Conservation (phyloP, 129 eudicot species). For the Tagetes erecta region DNA sequence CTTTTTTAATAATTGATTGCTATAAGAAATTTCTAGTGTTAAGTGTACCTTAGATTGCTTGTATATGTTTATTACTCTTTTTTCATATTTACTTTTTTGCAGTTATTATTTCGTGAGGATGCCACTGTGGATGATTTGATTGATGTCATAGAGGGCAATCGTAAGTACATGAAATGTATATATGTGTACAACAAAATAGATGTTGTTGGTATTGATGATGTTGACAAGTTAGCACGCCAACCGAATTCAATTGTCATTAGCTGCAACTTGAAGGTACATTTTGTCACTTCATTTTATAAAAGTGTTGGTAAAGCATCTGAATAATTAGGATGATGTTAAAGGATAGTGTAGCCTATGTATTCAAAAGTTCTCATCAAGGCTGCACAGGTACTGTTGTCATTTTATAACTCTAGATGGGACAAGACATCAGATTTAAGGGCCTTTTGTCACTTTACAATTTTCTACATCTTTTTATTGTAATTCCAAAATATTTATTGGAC, state of each 20-base stretch:
- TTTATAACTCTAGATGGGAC: background rate
- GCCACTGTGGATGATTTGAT: constrained; percentile 98
- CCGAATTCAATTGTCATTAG: constrained; percentile 97
- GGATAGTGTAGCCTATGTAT: background rate
- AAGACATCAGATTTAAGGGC: background rate
- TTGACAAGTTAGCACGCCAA: constrained; percentile 88
- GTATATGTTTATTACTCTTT: background rate
- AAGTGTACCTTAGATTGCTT: background rate
- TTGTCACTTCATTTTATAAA: constrained; percentile 12
- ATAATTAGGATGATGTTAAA: background rate
- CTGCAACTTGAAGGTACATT: constrained; percentile 78
- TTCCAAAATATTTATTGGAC: background rate
- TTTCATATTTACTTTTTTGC: constrained; percentile 19
- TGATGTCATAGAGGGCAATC: constrained; percentile 98
- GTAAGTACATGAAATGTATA: constrained; percentile 95
- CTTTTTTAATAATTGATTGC: background rate
- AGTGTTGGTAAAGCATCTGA: background rate
- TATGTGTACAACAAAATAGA: constrained; percentile 99
- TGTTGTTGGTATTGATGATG: constrained; percentile 98
- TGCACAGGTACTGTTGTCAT: background rate
- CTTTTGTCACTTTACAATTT: background rate
- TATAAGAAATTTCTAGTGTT: background rate
- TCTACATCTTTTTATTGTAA: background rate
- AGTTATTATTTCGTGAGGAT: constrained; percentile 97
- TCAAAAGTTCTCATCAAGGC: background rate